Conservation (phyloP, 169 alveolate genomes). For the Plasmodium coatneyi region DNA sequence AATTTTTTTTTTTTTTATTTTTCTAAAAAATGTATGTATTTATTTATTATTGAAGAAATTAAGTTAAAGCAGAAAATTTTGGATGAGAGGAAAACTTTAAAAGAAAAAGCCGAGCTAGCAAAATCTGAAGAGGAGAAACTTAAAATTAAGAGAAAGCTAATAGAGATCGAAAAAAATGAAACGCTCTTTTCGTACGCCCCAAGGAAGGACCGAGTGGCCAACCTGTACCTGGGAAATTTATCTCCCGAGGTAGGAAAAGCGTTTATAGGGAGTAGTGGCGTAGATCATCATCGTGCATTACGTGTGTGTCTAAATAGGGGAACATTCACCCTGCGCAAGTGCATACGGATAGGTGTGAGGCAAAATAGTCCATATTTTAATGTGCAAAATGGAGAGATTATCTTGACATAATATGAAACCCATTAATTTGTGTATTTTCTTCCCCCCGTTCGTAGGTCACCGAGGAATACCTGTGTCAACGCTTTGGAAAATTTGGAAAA, state of each 20-base stretch:
- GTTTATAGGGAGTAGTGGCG: neutral
- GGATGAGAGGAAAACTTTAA: constrained; percentile 64
- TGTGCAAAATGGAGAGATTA: neutral
- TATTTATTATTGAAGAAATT: constrained; percentile 25
- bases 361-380: neutral
- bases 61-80: constrained; percentile 60
- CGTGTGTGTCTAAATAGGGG: neutral
- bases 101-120: constrained; percentile 57
- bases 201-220: constrained; percentile 76
- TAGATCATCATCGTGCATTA: neutral
- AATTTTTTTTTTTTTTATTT: constrained; percentile 2
- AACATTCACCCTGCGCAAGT: neutral
- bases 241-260: constrained; percentile 81
- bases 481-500: constrained; percentile 87
- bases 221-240: constrained; percentile 87
- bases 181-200: constrained; percentile 18
- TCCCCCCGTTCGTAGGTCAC: constrained; percentile 78
- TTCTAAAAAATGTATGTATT: constrained; percentile 12
- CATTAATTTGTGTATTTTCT: neutral
- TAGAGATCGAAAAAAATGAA: constrained; percentile 73
- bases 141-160: constrained; percentile 74
- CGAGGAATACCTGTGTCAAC: constrained; percentile 86
- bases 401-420: neutral
- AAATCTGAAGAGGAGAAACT: constrained; percentile 80
- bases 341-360: neutral